Evolutionary conservation across 495 filamentous ascomycete species (phyloP).

Genomic region (Trichocladium uniseriatum): DNA sequence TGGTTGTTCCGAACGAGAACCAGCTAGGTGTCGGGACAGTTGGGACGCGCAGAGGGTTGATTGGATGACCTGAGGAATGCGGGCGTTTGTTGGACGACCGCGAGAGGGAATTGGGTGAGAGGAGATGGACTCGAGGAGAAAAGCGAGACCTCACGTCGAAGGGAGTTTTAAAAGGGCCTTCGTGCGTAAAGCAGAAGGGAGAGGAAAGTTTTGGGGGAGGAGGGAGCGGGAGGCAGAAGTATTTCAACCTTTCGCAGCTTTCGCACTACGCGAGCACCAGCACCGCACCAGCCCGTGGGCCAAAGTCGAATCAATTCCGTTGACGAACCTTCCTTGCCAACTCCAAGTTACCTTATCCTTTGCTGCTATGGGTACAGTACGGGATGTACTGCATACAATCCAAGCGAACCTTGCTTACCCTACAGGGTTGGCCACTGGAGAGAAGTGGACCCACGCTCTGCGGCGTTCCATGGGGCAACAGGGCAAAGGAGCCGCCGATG

Average conservation of each 20-base stretch:
- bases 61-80: not conserved
- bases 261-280: not conserved
- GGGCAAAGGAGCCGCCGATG: constrained; percentile 1
- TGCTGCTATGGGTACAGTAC: constrained; percentile 16
- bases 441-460: constrained; percentile 5
- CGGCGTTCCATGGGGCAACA: not conserved
- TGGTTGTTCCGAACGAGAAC: not conserved
- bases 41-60: not conserved
- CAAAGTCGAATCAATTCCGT: constrained; percentile 21
- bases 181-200: constrained; percentile 26
- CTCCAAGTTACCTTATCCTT: not conserved
- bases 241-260: constrained; percentile 23
- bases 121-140: constrained; percentile 22
- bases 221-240: constrained; percentile 18
- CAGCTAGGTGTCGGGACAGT: not conserved
- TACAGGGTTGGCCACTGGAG: constrained; percentile 9
- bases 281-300: constrained; percentile 21
- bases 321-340: constrained; percentile 8
- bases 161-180: constrained; percentile 31
- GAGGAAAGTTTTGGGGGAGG: constrained; percentile 11
- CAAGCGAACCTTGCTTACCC: constrained; percentile 14
- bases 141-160: constrained; percentile 33
- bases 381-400: constrained; percentile 13
- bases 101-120: constrained; percentile 11
- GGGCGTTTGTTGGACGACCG: not conserved